These are phyloP conservation scores for Phialophora expanda DNA, from an alignment of 2,329 filamentous ascomycete genomes.

Conservation along the genomic window DNA sequence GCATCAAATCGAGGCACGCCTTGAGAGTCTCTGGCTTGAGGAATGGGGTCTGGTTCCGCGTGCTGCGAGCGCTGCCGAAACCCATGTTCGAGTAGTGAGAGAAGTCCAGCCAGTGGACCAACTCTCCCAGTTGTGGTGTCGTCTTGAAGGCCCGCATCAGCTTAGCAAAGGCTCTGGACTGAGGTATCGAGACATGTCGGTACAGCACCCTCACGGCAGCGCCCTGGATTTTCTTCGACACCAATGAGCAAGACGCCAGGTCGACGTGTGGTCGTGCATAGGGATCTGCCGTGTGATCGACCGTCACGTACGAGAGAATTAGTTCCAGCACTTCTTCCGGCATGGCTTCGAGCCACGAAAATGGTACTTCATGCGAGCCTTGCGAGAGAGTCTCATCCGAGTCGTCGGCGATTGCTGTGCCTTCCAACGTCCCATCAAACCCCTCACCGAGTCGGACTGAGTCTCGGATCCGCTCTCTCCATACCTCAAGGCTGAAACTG, in stretches of 20 bases:
- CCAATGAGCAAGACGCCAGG: slow-evolving; percentile 74
- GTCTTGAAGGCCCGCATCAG: slow-evolving; percentile 71
- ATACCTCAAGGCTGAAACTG: slow-evolving; percentile 37
- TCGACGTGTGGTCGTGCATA: slow-evolving; percentile 78
- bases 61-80: slow-evolving; percentile 74
- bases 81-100: slow-evolving; percentile 84
- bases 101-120: slow-evolving; percentile 80
- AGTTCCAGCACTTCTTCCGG: slow-evolving; percentile 58
- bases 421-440: slow-evolving; percentile 18
- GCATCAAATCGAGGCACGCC: slow-evolving; percentile 72
- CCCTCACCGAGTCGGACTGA: slow-evolving; percentile 25
- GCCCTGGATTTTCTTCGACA: slow-evolving; percentile 75
- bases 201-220: slow-evolving; percentile 78
- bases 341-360: slow-evolving; percentile 33
- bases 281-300: slow-evolving; percentile 76
- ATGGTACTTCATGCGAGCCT: neutral
- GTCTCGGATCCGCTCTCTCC: slow-evolving; percentile 36
- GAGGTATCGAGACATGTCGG: slow-evolving; percentile 78
- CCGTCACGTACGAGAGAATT: slow-evolving; percentile 75
- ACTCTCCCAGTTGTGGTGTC: slow-evolving; percentile 71
- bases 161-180: slow-evolving; percentile 82
- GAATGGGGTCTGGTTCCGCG: slow-evolving; percentile 76
- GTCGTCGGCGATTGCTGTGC: slow-evolving; percentile 33
- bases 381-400: slow-evolving; percentile 28
- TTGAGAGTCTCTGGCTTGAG: slow-evolving; percentile 74